Percentiles rank a stretch among this genome's conserved stretches.
These are phyloP conservation scores for Elongisporangium undulatum DNA, from an alignment of 352 stramenopile genomes.

Conservation along the genomic window DNA sequence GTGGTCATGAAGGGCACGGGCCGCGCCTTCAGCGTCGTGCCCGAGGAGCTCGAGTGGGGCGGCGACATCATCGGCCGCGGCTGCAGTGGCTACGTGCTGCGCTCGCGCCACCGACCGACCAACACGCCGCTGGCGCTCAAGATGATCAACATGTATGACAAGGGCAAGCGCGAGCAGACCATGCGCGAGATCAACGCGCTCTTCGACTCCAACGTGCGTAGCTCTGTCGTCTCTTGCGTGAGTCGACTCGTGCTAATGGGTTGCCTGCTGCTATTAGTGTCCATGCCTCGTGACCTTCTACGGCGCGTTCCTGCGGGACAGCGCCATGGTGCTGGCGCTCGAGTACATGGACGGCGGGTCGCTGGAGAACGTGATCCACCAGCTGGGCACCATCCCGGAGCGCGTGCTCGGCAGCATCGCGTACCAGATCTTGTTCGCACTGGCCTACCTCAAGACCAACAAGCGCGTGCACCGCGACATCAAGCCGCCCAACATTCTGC, in stretches of 20 bases:
- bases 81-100: constrained; percentile 64
- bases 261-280: constrained; percentile 25
- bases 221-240: background rate
- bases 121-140: constrained; percentile 82
- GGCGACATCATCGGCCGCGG: constrained; percentile 70
- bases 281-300: constrained; percentile 89
- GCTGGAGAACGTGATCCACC: constrained; percentile 84
- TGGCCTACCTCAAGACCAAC: constrained; percentile 93
- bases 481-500: constrained; percentile 95
- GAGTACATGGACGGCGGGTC: constrained; percentile 94
- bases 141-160: constrained; percentile 88
- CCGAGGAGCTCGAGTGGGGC: constrained; percentile 74
- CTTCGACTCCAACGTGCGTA: constrained; percentile 63
- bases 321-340: constrained; percentile 86
- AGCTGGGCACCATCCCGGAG: constrained; percentile 85
- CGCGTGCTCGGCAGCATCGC: constrained; percentile 85
- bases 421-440: constrained; percentile 92
- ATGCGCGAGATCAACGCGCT: constrained; percentile 88
- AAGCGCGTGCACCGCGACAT: constrained; percentile 95
- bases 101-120: constrained; percentile 60
- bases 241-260: background rate
- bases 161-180: constrained; percentile 80
- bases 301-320: constrained; percentile 87
- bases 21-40: constrained; percentile 71
- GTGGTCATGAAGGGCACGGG: constrained; percentile 80